These are phyloP conservation scores for Saccharomyces hybrid DNA, from an alignment of 1,139 yeast genomes.

Conservation along the genomic window DNA sequence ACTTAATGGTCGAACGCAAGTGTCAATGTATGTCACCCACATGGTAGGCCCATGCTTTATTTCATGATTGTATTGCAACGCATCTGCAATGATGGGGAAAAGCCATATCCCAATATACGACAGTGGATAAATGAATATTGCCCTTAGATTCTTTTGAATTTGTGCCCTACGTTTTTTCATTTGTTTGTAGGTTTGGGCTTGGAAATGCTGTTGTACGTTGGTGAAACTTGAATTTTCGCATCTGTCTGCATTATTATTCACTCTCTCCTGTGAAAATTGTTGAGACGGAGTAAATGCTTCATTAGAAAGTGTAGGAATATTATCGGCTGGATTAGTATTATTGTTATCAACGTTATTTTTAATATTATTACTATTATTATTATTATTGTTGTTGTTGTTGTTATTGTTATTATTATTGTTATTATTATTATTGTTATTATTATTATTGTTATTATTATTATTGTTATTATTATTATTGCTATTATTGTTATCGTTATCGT, in stretches of 20 bases:
- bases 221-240: slow-evolving; percentile 3
- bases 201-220: slow-evolving; percentile 38
- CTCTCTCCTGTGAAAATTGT: background rate
- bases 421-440: background rate
- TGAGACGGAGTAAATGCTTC: background rate
- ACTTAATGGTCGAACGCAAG: slow-evolving; percentile 73
- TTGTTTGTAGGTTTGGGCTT: slow-evolving; percentile 50
- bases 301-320: background rate
- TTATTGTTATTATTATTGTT: background rate
- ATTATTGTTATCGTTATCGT: background rate
- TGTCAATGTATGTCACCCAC: slow-evolving; percentile 62
- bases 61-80: slow-evolving; percentile 50
- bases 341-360: background rate
- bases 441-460: background rate
- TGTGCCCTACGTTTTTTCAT: slow-evolving; percentile 55
- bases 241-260: background rate
- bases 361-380: background rate
- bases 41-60: slow-evolving; percentile 43
- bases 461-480: background rate
- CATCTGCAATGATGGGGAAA: slow-evolving; percentile 68
- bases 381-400: background rate
- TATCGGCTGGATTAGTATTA: background rate
- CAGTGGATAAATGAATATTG: slow-evolving; percentile 76
- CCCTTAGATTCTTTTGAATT: slow-evolving; percentile 71
- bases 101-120: slow-evolving; percentile 76